These are phyloP conservation scores for Drosera capensis DNA, from an alignment of 148 eudicot genomes.

Conservation along the genomic window DNA sequence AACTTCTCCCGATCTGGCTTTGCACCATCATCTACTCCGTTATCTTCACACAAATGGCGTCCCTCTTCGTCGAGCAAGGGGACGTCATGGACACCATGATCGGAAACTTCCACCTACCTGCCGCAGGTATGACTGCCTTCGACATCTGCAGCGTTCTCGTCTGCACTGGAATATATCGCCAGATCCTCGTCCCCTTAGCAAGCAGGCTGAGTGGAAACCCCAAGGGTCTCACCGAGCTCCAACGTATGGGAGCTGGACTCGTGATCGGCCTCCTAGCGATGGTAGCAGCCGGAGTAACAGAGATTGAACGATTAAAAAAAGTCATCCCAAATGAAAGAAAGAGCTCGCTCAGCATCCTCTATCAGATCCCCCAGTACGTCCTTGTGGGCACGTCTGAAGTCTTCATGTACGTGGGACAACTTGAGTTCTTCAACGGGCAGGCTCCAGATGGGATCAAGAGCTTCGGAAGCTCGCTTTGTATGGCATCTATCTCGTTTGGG, in stretches of 20 bases:
- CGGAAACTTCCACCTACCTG: slow-evolving; percentile 45
- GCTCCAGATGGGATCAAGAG: slow-evolving; percentile 4
- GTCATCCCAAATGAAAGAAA: background rate
- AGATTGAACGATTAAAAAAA: slow-evolving; percentile 10
- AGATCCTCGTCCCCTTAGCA: slow-evolving; percentile 42
- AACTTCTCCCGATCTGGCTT: slow-evolving; percentile 73
- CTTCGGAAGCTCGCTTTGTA: slow-evolving; percentile 1
- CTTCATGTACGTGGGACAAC: slow-evolving; percentile 2
- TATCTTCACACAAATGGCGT: slow-evolving; percentile 94
- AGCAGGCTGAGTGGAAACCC: slow-evolving; percentile 8
- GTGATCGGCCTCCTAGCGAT: slow-evolving; percentile 4
- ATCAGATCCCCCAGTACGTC: background rate
- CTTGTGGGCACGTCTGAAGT: slow-evolving; percentile 2
- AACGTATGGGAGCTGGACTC: background rate
- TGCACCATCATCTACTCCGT: slow-evolving; percentile 90
- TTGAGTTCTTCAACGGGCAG: slow-evolving; percentile 1
- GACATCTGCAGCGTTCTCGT: slow-evolving; percentile 72
- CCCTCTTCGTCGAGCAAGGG: slow-evolving; percentile 91
- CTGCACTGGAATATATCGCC: slow-evolving; percentile 50
- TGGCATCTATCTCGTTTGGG: slow-evolving; percentile 2
- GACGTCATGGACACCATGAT: slow-evolving; percentile 47
- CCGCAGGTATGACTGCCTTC: slow-evolving; percentile 80
- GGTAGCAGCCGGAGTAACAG: slow-evolving; percentile 9
- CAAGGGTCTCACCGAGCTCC: slow-evolving; percentile 1
- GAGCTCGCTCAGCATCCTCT: background rate